Conservation (phyloP, 2,329 filamentous ascomycete species). For the Monilinia aucupariae region DNA sequence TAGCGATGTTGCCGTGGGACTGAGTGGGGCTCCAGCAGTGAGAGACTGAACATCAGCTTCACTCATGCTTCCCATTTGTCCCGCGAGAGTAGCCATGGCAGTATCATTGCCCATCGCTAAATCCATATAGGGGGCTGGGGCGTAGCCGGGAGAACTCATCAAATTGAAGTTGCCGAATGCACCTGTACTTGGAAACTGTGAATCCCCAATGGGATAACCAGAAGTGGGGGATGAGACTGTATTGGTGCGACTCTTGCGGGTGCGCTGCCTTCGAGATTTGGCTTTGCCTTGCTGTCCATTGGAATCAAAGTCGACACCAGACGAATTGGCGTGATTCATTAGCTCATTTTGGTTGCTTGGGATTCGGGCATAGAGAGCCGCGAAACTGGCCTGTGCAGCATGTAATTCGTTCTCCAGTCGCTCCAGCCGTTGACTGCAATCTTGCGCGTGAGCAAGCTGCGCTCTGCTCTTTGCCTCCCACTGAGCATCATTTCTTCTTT, state of each 20-base stretch:
- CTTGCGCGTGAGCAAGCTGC: conserved; percentile 26
- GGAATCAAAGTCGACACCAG: conserved; percentile 35
- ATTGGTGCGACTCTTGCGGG: conserved; percentile 39
- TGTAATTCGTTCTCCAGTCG: conserved; percentile 27
- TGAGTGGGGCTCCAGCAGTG: conserved; percentile 64
- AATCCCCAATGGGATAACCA: conserved; percentile 32
- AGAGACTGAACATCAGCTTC: conserved; percentile 59
- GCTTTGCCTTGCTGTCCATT: conserved; percentile 29
- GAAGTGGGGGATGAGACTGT: conserved; percentile 34
- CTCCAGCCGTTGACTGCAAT: conserved; percentile 23
- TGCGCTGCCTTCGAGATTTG: conserved; percentile 37
- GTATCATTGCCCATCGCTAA: conserved; percentile 31
- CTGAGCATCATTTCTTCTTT: conserved; percentile 31
- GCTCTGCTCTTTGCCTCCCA: conserved; percentile 33
- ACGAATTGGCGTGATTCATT: conserved; percentile 34
- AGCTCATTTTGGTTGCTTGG: conserved; percentile 28
- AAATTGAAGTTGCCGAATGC: conserved; percentile 41
- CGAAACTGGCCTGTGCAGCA: conserved; percentile 23
- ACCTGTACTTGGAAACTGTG: conserved; percentile 36
- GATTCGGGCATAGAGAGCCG: conserved; percentile 25
- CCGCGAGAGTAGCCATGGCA: conserved; percentile 30
- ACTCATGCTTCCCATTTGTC: conserved; percentile 43
- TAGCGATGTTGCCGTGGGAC: conserved; percentile 68
- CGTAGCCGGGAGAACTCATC: conserved; percentile 42
- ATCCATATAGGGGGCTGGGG: conserved; percentile 45